Evolutionary conservation across 1,139 yeast genomes (phyloP).

Genomic region (Lodderomyces jiufengensis): DNA sequence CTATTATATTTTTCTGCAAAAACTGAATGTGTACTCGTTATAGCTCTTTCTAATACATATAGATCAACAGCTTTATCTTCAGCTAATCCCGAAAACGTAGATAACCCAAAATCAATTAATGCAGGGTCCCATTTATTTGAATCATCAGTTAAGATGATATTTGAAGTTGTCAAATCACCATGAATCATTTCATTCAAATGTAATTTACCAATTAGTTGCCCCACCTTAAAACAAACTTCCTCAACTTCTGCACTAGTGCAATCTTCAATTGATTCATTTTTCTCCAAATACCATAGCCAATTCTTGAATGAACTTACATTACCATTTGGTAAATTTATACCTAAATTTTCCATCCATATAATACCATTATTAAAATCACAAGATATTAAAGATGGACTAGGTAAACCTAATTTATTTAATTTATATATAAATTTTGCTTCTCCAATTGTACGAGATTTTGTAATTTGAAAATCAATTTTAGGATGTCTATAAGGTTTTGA

Average conservation of each 20-base stretch:
- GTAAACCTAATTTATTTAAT: conserved; percentile 52
- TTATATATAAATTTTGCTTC: conserved; percentile 78
- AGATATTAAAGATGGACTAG: conserved; percentile 66
- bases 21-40: conserved; percentile 83
- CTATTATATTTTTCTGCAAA: conserved; percentile 59
- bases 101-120: conserved; percentile 88
- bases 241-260: conserved; percentile 38
- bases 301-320: conserved; percentile 61
- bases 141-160: conserved; percentile 53
- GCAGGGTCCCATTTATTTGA: conserved; percentile 38
- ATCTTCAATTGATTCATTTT: conserved; percentile 13
- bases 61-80: conserved; percentile 97
- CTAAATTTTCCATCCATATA: conserved; percentile 85
- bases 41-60: conserved; percentile 90
- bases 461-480: conserved; percentile 67
- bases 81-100: conserved; percentile 68
- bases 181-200: conserved; percentile 82
- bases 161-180: conserved; percentile 93
- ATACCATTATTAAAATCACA: conserved; percentile 76
- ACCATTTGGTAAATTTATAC: conserved; percentile 47
- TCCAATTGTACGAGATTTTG: conserved; percentile 76
- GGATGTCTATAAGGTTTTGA: conserved; percentile 88
- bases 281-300: conserved; percentile 64
- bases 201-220: conserved; percentile 63
- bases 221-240: conserved; percentile 50